Conservation (phyloP, 140 eudicot genomes). For the Flaveria floridana region DNA sequence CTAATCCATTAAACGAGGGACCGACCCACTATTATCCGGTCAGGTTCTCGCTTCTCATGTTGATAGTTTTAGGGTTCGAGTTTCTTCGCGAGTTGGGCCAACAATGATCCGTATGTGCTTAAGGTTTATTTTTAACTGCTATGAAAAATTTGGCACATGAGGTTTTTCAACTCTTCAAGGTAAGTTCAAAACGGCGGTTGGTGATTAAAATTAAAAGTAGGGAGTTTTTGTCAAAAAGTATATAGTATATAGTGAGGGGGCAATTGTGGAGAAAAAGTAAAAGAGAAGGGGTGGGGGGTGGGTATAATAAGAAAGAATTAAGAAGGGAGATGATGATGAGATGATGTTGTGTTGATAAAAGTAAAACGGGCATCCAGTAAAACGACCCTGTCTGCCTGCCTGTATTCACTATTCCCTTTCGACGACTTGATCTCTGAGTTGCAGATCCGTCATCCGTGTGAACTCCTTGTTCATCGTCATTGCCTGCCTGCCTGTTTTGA, state of each 20-base stretch:
- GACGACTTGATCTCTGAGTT: conserved; percentile 35
- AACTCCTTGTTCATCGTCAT: conserved; percentile 16
- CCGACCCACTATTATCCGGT: too few species aligned
- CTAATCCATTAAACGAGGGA: too few species aligned
- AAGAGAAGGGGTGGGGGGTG: not conserved
- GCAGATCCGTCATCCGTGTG: conserved; percentile 35
- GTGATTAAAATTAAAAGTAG: not conserved
- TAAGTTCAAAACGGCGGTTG: too few species aligned
- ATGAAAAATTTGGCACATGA: too few species aligned
- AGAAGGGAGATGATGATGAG: not conserved
- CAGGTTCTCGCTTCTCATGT: too few species aligned
- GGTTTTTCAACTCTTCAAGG: too few species aligned
- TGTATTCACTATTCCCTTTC: conserved; percentile 22
- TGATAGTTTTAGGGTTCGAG: too few species aligned
- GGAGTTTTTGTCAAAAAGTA: not conserved
- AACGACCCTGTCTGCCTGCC: conserved; percentile 29
- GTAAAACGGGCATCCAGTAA: conserved; percentile 48
- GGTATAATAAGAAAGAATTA: not conserved
- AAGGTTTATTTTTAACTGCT: too few species aligned
- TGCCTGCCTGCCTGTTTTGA: conserved; percentile 13
- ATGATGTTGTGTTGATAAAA: conserved; percentile 33
- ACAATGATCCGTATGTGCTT: not conserved
- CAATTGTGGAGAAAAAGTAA: not conserved
- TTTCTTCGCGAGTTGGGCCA: too few species aligned
- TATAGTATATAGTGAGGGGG: not conserved